Percentiles rank a stretch among this genome's conserved stretches.
Evolutionary conservation across 2,329 filamentous ascomycete genomes (phyloP).

Genomic region (Penicillium concentricum): DNA sequence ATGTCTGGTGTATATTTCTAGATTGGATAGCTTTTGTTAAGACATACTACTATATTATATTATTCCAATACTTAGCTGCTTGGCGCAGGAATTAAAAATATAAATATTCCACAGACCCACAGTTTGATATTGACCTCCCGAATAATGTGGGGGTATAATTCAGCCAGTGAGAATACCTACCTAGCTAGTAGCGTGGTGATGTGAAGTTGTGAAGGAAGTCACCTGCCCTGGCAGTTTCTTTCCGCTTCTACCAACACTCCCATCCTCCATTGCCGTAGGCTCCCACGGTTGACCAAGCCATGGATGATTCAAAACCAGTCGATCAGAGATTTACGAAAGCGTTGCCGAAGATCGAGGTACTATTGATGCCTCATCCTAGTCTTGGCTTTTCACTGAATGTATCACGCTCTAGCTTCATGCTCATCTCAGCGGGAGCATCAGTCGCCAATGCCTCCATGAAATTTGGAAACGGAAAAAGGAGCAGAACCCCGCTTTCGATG

Average conservation of each 20-base stretch:
- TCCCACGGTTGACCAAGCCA: conserved; percentile 6
- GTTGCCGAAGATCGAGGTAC: conserved; percentile 41
- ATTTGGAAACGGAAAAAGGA: conserved; percentile 66
- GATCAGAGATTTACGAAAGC: conserved; percentile 31
- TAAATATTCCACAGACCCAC: not conserved
- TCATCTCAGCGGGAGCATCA: conserved; percentile 77
- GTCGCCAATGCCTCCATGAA: conserved; percentile 67
- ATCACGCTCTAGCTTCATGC: conserved; percentile 65
- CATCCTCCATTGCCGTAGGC: no score
- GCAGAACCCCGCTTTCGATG: conserved; percentile 49
- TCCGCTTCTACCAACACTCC: not conserved
- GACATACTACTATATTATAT: not conserved
- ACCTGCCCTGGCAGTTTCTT: not conserved
- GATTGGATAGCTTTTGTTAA: no score
- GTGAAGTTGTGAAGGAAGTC: not conserved
- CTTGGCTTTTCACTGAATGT: not conserved
- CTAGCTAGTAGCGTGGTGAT: not conserved
- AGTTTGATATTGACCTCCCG: not conserved
- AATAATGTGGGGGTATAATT: not conserved
- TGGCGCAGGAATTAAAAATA: not conserved
- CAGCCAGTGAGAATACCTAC: not conserved
- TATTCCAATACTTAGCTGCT: not conserved
- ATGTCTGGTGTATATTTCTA: no score
- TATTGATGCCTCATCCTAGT: not conserved
- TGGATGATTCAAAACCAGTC: conserved; percentile 29